These are phyloP conservation scores for Magnusiomyces magnusii DNA, from an alignment of 1,139 yeast genomes.

Conservation along the genomic window DNA sequence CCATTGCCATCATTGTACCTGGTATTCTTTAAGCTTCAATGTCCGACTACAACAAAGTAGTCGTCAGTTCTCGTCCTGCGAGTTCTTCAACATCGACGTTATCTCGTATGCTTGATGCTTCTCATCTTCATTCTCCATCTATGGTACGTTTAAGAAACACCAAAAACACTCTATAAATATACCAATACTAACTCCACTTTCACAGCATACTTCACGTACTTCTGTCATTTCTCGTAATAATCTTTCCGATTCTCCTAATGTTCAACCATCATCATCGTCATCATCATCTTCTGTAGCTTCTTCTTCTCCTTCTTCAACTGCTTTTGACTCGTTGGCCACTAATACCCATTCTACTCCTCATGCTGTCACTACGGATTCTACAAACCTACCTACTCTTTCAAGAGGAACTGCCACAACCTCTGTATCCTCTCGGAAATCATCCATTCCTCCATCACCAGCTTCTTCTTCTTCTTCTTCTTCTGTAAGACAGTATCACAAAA, in stretches of 20 bases:
- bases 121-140: neutral
- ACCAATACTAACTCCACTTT: too few relatives aligned
- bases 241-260: neutral
- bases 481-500: neutral
- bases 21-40: neutral
- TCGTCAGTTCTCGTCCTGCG: neutral
- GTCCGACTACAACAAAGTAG: neutral
- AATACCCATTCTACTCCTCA: neutral
- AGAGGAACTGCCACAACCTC: neutral
- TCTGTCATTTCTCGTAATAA: neutral
- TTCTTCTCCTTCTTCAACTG: neutral
- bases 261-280: neutral
- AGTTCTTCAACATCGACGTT: conserved; percentile 3
- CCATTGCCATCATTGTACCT: too few relatives aligned
- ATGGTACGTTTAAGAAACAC: neutral
- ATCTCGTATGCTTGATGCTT: conserved; percentile 1
- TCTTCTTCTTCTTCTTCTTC: neutral
- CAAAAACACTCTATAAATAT: too few relatives aligned
- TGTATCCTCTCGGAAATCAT: conserved; percentile 1
- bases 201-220: neutral
- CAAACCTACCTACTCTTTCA: neutral
- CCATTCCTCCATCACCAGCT: neutral
- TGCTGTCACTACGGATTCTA: conserved; percentile 3
- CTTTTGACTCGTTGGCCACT: neutral
- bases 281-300: neutral